These are phyloP conservation scores for Fusarium sp. DNA, from an alignment of 2,329 filamentous ascomycete genomes.

Conservation along the genomic window DNA sequence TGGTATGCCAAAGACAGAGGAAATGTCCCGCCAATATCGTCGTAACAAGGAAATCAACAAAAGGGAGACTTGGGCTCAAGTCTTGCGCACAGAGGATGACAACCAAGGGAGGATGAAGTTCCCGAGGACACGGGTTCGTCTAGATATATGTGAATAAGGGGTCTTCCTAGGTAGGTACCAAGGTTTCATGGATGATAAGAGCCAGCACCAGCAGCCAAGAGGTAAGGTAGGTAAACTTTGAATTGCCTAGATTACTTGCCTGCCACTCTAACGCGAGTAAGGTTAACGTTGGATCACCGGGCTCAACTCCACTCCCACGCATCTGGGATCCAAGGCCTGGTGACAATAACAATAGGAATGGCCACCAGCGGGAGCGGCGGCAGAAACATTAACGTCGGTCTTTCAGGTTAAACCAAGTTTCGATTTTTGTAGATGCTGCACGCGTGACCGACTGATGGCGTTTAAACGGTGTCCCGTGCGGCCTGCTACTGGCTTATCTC, in stretches of 20 bases:
- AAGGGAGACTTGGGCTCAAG: neutral
- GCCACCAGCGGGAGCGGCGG: conserved; percentile 24
- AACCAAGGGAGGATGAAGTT: neutral
- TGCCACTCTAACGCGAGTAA: conserved; percentile 23
- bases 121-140: neutral
- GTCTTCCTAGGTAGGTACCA: neutral
- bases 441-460: conserved; percentile 24
- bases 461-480: conserved; percentile 26
- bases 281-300: conserved; percentile 24
- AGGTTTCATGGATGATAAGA: neutral
- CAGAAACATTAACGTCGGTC: conserved; percentile 8
- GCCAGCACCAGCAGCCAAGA: neutral
- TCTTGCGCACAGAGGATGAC: neutral
- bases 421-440: conserved; percentile 23
- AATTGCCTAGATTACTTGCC: neutral
- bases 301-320: conserved; percentile 17
- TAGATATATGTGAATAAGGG: conserved; percentile 7
- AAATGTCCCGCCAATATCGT: neutral
- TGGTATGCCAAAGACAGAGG: neutral
- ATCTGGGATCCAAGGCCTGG: conserved; percentile 10
- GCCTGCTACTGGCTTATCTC: conserved; percentile 19
- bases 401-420: conserved; percentile 25
- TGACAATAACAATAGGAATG: conserved; percentile 12
- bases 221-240: neutral
- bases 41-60: neutral